Conservation (phyloP, 345 rosid species). For the Aegle marmelos region DNA sequence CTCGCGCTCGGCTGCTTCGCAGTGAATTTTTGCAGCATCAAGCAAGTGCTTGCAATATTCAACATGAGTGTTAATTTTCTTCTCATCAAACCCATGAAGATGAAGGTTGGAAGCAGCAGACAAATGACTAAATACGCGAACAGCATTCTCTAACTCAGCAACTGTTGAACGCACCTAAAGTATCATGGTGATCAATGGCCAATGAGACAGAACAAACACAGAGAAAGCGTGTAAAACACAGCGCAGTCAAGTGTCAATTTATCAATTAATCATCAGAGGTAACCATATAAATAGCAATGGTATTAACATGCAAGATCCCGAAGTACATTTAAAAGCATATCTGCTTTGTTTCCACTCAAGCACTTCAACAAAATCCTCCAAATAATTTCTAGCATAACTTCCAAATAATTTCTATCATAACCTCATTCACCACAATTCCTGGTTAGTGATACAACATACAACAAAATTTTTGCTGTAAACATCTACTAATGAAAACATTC, state of each 20-base stretch:
- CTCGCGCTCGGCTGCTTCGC: constrained; percentile 91
- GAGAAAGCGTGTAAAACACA: constrained; percentile 1
- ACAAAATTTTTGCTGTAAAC: not conserved
- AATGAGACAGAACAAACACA: constrained; percentile 3
- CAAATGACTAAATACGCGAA: constrained; percentile 76
- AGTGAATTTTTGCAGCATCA: constrained; percentile 87
- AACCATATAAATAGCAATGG: not conserved
- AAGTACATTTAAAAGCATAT: not conserved
- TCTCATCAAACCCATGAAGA: constrained; percentile 91
- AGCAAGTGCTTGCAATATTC: constrained; percentile 95
- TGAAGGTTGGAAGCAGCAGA: constrained; percentile 93
- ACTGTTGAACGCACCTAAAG: constrained; percentile 89
- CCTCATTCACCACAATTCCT: not conserved
- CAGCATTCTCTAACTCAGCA: constrained; percentile 94
- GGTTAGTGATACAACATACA: not conserved
- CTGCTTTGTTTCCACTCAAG: not conserved
- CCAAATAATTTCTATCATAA: no score
- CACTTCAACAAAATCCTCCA: not conserved
- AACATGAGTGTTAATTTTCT: constrained; percentile 95
- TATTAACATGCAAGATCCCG: not conserved
- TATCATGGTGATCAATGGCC: constrained; percentile 15
- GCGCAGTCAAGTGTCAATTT: not conserved
- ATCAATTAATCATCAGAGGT: not conserved
- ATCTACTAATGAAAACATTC: not conserved
- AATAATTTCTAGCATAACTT: not conserved